Evolutionary conservation across 176 grass and related monocot species (phyloP).

Genomic region (Carex littledalei): DNA sequence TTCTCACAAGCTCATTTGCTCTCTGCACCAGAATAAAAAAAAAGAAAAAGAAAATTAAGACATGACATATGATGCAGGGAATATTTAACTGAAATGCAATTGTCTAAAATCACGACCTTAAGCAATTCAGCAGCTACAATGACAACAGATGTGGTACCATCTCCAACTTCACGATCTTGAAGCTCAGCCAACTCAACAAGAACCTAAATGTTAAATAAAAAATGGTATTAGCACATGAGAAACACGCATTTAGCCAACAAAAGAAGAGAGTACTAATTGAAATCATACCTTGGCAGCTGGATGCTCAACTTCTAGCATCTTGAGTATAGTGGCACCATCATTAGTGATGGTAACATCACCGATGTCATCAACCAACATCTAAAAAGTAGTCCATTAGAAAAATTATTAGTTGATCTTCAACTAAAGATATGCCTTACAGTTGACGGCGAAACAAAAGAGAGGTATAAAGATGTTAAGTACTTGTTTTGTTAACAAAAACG

Average conservation of each 20-base stretch:
- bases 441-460: neutral
- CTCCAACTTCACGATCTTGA: slow-evolving; percentile 92
- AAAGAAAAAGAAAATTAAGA: neutral
- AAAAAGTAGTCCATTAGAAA: neutral
- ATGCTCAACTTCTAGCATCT: slow-evolving; percentile 94
- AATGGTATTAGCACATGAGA: neutral
- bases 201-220: slow-evolving; percentile 40
- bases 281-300: slow-evolving; percentile 73
- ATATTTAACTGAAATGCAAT: neutral
- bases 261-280: neutral
- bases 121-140: slow-evolving; percentile 82
- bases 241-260: neutral
- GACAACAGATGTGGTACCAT: slow-evolving; percentile 88
- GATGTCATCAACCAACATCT: slow-evolving; percentile 96
- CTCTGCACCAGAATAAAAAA: slow-evolving; percentile 40
- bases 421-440: neutral
- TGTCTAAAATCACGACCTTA: slow-evolving; percentile 43
- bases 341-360: slow-evolving; percentile 96
- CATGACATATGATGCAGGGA: neutral
- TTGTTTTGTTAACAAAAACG: neutral
- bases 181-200: slow-evolving; percentile 97
- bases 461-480: neutral
- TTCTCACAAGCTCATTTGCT: slow-evolving; percentile 82
- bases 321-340: slow-evolving; percentile 91
- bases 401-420: neutral